phyloP scores from a whole-genome alignment of 192 early-diverging fungal genomes.

The Coemansia sp. region DNA sequence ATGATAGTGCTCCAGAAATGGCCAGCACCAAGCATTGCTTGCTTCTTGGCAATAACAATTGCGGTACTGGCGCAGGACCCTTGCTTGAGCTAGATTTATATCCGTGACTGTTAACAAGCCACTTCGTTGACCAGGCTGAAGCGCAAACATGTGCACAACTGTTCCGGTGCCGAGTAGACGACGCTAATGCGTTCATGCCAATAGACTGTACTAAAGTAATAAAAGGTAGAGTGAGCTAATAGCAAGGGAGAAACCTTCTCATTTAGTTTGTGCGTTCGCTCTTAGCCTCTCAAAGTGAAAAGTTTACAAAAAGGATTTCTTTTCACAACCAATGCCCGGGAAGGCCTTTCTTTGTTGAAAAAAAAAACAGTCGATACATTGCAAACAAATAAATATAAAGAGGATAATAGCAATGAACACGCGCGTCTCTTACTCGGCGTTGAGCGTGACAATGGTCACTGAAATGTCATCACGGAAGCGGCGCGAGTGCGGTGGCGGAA shows the following conservation, averaged over 20 bases:
- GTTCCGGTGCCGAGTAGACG: background rate
- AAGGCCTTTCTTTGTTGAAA: background rate
- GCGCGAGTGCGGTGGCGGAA: constrained; percentile 65
- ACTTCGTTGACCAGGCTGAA: background rate
- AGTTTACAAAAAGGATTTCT: background rate
- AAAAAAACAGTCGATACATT: background rate
- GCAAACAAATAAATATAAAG: background rate
- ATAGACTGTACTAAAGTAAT: too few relatives aligned
- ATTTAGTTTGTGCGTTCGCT: too few relatives aligned
- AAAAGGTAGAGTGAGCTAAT: too few relatives aligned
- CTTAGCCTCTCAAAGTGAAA: too few relatives aligned
- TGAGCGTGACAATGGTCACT: constrained; percentile 57
- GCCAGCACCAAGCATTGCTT: background rate
- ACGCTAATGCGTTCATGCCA: background rate
- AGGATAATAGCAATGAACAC: background rate
- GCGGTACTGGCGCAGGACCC: background rate
- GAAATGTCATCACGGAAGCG: constrained; percentile 82
- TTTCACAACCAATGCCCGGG: background rate
- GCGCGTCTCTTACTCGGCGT: constrained; percentile 10
- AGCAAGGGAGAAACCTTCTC: too few relatives aligned
- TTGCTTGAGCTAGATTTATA: background rate
- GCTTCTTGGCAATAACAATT: background rate
- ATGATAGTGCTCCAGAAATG: background rate
- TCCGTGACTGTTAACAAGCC: background rate
- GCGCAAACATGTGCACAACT: background rate